phyloP scores from a whole-genome alignment of 78 protist genomes.

The Dictyostelium firmibasis region DNA sequence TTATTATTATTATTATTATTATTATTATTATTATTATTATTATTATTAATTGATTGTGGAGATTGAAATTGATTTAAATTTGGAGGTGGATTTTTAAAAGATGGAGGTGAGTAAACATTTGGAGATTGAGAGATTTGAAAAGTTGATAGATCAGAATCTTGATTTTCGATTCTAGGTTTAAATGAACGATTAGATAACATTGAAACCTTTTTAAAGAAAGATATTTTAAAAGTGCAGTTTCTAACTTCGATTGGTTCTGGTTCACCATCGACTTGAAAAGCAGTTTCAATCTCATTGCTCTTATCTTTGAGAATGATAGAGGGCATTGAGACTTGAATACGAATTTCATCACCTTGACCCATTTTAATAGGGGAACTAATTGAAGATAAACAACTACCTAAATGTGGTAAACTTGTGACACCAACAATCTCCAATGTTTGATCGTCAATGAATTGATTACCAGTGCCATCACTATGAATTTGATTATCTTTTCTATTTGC shows the following conservation, averaged over 20 bases:
- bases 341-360: conserved; percentile 52
- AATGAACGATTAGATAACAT: conserved; percentile 15
- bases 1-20: no score
- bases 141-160: neutral
- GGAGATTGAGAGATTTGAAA: neutral
- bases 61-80: neutral
- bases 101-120: neutral
- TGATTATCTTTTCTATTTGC: neutral
- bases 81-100: neutral
- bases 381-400: conserved; percentile 21
- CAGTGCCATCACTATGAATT: neutral
- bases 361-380: conserved; percentile 31
- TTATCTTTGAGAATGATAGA: neutral
- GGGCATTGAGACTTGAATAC: neutral
- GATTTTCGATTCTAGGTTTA: conserved; percentile 11
- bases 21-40: neutral
- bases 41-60: neutral
- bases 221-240: neutral
- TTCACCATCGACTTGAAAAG: conserved; percentile 77
- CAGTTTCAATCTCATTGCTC: neutral
- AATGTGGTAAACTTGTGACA: conserved; percentile 55
- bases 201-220: conserved; percentile 24
- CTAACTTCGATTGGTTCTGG: conserved; percentile 41
- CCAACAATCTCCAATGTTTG: conserved; percentile 64
- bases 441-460: conserved; percentile 63